These are phyloP conservation scores for Elymus sibiricus DNA, from an alignment of 176 grass and related monocot genomes.

Conservation along the genomic window DNA sequence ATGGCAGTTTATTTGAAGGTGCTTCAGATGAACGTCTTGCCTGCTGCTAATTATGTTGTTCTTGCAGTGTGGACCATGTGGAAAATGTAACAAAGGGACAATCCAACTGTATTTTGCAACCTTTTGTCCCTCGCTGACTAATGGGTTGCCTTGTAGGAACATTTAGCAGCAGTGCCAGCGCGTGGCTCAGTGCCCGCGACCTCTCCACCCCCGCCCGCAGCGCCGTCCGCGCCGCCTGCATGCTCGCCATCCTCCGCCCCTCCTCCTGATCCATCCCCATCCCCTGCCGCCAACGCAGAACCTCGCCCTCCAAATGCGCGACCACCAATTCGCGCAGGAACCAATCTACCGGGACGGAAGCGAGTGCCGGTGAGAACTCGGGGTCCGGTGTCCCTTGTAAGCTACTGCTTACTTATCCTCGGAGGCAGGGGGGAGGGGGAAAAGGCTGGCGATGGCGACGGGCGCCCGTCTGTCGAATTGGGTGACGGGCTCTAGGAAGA, in stretches of 20 bases:
- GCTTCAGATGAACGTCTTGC: not conserved
- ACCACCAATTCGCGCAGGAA: not conserved
- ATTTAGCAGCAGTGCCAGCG: constrained; percentile 27
- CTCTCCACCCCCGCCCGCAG: constrained; percentile 43
- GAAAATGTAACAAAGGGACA: not conserved
- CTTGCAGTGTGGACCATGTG: not conserved
- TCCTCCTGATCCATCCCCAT: not conserved
- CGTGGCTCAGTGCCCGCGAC: constrained; percentile 37
- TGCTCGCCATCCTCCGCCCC: constrained; percentile 19
- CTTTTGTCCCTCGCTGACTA: not conserved
- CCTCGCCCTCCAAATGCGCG: not conserved
- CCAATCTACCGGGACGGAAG: not conserved
- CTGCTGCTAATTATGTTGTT: not conserved
- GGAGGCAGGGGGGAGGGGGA: not conserved
- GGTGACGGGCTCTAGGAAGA: constrained; percentile 24
- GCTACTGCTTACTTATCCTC: not conserved
- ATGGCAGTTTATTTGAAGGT: not conserved
- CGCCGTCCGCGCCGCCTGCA: constrained; percentile 44
- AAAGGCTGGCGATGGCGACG: not conserved
- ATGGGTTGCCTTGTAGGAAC: constrained; percentile 14
- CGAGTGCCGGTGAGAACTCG: too few species aligned
- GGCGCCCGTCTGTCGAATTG: not conserved
- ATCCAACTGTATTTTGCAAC: not conserved
- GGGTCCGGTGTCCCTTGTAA: not conserved
- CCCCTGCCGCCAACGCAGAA: fast-evolving